These are phyloP conservation scores for Dispira simplex DNA, from an alignment of 192 early-diverging fungal species.

Conservation along the genomic window DNA sequence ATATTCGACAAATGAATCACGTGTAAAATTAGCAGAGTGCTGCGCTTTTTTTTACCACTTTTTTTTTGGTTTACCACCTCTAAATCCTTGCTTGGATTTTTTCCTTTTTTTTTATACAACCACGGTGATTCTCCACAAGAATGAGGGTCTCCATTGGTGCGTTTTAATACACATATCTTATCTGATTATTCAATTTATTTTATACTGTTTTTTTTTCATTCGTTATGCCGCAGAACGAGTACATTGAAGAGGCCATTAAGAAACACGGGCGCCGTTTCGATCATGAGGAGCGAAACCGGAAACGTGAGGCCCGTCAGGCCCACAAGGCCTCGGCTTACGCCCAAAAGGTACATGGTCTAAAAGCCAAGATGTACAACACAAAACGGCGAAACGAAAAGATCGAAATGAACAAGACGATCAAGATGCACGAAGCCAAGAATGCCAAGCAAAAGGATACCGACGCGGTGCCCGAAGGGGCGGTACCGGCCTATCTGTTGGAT, in stretches of 20 bases:
- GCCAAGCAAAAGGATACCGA: conserved; percentile 87
- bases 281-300: conserved; percentile 93
- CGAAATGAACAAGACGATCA: conserved; percentile 99
- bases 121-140: too few relatives aligned
- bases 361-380: conserved; percentile 98
- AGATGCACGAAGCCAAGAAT: conserved; percentile 95
- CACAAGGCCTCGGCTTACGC: conserved; percentile 88
- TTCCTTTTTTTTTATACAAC: too few relatives aligned
- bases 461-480: conserved; percentile 87
- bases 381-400: conserved; percentile 97
- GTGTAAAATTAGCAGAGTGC: too few relatives aligned
- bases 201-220: background rate
- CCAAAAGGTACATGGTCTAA: conserved; percentile 92
- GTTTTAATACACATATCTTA: too few relatives aligned
- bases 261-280: conserved; percentile 92
- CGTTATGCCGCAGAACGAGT: conserved; percentile 76
- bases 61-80: too few relatives aligned
- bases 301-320: conserved; percentile 81
- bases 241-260: conserved; percentile 97
- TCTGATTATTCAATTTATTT: too few relatives aligned
- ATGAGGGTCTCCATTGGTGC: too few relatives aligned
- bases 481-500: conserved; percentile 94
- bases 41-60: too few relatives aligned
- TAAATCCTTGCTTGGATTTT: too few relatives aligned
- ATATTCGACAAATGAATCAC: too few relatives aligned